A percentile compares a stretch with the other conserved stretches of the same genome.
Conservation (phyloP, 1,284 basidiomycete genomes). For the Golubevia pallescens region DNA sequence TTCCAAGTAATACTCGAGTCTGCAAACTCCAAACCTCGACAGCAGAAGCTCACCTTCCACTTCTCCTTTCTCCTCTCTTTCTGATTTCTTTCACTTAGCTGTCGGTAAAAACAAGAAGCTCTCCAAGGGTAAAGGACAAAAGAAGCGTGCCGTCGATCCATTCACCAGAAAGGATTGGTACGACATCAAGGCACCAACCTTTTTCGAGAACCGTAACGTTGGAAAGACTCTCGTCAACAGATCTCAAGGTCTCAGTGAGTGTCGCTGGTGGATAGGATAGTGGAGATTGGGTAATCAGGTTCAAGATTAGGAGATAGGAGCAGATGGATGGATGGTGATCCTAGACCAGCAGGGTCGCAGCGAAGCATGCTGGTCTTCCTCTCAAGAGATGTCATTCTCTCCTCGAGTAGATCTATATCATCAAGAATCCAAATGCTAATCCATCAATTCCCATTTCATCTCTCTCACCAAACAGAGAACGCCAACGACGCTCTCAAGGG, state of each 20-base stretch:
- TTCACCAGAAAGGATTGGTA: not conserved
- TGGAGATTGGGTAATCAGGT: not conserved
- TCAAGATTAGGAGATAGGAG: not conserved
- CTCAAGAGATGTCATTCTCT: too few relatives aligned
- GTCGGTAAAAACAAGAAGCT: not conserved
- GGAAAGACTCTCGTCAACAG: not conserved
- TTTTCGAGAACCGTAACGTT: not conserved
- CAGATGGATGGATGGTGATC: not conserved
- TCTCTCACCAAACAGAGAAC: not conserved
- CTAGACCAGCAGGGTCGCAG: not conserved
- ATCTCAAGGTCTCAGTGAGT: not conserved
- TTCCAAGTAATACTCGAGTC: not conserved
- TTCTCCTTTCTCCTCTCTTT: not conserved
- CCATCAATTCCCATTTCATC: not conserved
- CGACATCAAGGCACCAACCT: not conserved
- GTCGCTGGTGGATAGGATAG: not conserved
- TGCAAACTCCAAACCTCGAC: too few relatives aligned
- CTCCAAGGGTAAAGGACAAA: not conserved
- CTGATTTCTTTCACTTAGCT: not conserved
- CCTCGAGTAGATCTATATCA: not conserved
- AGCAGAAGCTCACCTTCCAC: not conserved
- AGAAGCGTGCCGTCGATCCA: not conserved
- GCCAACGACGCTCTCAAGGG: not conserved
- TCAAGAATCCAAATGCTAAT: not conserved
- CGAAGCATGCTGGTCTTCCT: not conserved